These are phyloP conservation scores for Hypoxylon sp. DNA, from an alignment of 2,329 filamentous ascomycete genomes.

Conservation along the genomic window DNA sequence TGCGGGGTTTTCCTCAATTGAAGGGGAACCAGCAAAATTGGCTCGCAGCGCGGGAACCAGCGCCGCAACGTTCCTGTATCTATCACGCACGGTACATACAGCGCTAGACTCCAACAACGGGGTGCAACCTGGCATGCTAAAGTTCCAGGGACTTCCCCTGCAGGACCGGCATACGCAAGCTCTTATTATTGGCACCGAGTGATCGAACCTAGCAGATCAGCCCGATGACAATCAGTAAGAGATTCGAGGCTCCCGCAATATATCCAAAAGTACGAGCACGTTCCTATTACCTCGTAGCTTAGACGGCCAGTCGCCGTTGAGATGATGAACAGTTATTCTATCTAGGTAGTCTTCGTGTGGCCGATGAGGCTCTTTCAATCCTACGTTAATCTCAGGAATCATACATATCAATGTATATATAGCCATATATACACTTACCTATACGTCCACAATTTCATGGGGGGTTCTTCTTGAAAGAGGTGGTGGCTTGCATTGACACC, in stretches of 20 bases:
- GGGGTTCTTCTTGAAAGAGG: constrained; percentile 21
- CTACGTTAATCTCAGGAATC: constrained; percentile 29
- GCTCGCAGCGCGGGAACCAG: constrained; percentile 15
- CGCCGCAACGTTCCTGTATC: constrained; percentile 17
- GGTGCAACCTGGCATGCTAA: constrained; percentile 34
- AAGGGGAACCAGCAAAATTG: constrained; percentile 16
- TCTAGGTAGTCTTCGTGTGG: constrained; percentile 12
- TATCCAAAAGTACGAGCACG: constrained; percentile 8
- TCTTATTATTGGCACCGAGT: constrained; percentile 37
- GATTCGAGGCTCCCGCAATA: constrained; percentile 7
- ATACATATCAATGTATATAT: constrained; percentile 10
- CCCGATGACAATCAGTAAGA: constrained; percentile 29
- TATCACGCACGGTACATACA: constrained; percentile 16
- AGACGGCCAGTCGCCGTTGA: background rate
- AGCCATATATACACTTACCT: constrained; percentile 1
- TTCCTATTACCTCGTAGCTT: constrained; percentile 4
- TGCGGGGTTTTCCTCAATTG: constrained; percentile 38
- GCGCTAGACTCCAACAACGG: constrained; percentile 41
- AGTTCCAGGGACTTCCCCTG: constrained; percentile 41
- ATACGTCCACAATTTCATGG: constrained; percentile 14
- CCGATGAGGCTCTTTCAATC: constrained; percentile 43
- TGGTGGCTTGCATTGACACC: constrained; percentile 40
- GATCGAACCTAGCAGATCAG: constrained; percentile 39
- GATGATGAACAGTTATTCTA: background rate
- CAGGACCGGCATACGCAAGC: constrained; percentile 42